Evolutionary conservation across 108 stramenopile species (phyloP), one percentile per base, ranked within the genome.

Genomic region (Pseudonitzschia delicatissima): DNA sequence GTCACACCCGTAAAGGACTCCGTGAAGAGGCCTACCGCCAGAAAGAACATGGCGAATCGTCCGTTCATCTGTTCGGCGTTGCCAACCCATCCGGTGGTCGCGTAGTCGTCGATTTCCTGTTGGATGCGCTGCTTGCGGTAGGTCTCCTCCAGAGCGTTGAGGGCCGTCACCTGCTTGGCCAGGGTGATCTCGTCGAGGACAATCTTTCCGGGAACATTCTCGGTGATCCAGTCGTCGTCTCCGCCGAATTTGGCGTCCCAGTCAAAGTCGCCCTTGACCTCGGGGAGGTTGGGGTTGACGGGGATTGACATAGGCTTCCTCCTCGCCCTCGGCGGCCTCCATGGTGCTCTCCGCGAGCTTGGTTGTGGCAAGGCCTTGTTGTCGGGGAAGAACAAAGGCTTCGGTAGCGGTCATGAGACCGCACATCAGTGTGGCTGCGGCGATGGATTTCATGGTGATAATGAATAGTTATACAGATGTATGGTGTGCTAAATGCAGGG

Each of bases 31-130:
- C 96, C 96, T 37, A 93, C 93, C 31, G 80, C 85, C 57, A 97
- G 64, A 66, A 94, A 94, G 77, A 97, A 95, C 96, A 97, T 97
- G 51, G 96, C 96, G 49, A 85, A 87, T 72, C 96, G 74, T 7
- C 90, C 86, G 67, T 95, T 95, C 65, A 76, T 72, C 47, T 84
- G 79, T 65, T 95, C 94, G 9, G 94, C 94, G 68, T 82, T 74
- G 37, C 65, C 73, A 26, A 87, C 83, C 64, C 67, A 95, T 28
- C 94, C 94, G 55, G 86, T 69, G 48, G 85, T 83, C 45, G 78
- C 62, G 3, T 80, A 80, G 8, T 76, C 83, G 9, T 89, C 87
- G 61, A 86, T 91, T 65, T 91, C 90, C 45, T 76, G 59, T 9
- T 61, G 58, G 55, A 71, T 57, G 36, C 90, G 74, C 29, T 77